Evolutionary conservation across 257 asterid genomes (phyloP).

Genomic region (Linaria vulgaris): DNA sequence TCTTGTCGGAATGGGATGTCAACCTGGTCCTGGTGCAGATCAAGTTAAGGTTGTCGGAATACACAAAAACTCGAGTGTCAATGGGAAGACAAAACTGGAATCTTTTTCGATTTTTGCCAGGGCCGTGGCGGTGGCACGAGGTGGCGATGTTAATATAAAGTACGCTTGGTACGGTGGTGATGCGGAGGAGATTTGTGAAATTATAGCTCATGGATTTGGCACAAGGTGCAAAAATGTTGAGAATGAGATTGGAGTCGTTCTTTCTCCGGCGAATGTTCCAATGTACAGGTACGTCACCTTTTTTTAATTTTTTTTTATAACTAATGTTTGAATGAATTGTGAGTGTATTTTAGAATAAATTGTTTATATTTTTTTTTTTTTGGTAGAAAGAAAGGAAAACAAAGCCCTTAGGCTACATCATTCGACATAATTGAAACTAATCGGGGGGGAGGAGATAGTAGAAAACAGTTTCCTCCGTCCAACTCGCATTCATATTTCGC

Average conservation of each 20-base stretch:
- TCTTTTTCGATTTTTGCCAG: slow-evolving; percentile 30
- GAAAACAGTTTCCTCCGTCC: too few relatives aligned
- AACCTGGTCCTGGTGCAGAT: slow-evolving; percentile 18
- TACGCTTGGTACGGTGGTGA: slow-evolving; percentile 53
- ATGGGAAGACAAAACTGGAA: slow-evolving; percentile 32
- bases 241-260: slow-evolving; percentile 37
- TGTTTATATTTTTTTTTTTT: too few relatives aligned
- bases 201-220: slow-evolving; percentile 43
- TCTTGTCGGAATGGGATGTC: slow-evolving; percentile 25
- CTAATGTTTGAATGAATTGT: too few relatives aligned
- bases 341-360: too few relatives aligned
- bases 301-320: background rate
- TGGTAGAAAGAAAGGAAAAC: too few relatives aligned
- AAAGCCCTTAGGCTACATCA: too few relatives aligned
- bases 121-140: slow-evolving; percentile 41
- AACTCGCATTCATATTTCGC: too few relatives aligned
- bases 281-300: slow-evolving; percentile 27
- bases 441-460: too few relatives aligned
- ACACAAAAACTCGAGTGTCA: slow-evolving; percentile 30
- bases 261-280: slow-evolving; percentile 34
- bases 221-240: slow-evolving; percentile 7
- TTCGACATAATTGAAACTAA: too few relatives aligned
- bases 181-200: slow-evolving; percentile 30
- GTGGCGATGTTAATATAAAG: slow-evolving; percentile 46
- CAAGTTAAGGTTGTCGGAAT: slow-evolving; percentile 30